Evolutionary conservation across 495 filamentous ascomycete genomes (phyloP).

Genomic region (Poronia punctata): DNA sequence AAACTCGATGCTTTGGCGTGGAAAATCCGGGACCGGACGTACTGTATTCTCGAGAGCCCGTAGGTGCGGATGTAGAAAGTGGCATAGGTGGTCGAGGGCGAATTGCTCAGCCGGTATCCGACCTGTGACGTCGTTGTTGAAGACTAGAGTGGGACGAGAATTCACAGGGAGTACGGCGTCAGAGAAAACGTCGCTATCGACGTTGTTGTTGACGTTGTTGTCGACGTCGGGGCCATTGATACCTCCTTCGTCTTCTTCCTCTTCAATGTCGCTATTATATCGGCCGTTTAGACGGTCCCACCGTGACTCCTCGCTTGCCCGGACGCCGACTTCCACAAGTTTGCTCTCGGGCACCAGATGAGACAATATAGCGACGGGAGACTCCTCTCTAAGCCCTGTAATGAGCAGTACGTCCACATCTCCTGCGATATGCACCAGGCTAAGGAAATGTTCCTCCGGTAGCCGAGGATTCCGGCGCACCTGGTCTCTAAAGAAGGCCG

Average conservation of each 20-base stretch:
- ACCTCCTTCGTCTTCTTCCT: conserved; percentile 11
- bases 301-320: conserved; percentile 39
- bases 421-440: conserved; percentile 35
- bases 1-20: conserved; percentile 46
- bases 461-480: conserved; percentile 39
- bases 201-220: no score
- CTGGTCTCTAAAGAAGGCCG: conserved; percentile 47
- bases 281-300: conserved; percentile 30
- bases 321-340: conserved; percentile 48
- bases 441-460: conserved; percentile 50
- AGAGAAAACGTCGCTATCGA: no score
- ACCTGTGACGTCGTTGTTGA: conserved; percentile 43
- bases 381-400: conserved; percentile 60
- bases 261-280: conserved; percentile 18
- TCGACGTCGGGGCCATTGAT: no score
- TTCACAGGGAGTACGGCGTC: no score
- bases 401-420: conserved; percentile 54
- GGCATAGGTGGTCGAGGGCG: conserved; percentile 41
- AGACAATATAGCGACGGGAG: conserved; percentile 48
- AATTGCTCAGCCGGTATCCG: conserved; percentile 37
- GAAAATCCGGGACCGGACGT: conserved; percentile 43
- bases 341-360: conserved; percentile 51
- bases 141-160: conserved; percentile 42
- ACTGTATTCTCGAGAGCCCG: conserved; percentile 48
- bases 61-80: conserved; percentile 43